These are phyloP conservation scores for Ogataea neopini DNA, from an alignment of 805 yeast genomes.

Conservation along the genomic window DNA sequence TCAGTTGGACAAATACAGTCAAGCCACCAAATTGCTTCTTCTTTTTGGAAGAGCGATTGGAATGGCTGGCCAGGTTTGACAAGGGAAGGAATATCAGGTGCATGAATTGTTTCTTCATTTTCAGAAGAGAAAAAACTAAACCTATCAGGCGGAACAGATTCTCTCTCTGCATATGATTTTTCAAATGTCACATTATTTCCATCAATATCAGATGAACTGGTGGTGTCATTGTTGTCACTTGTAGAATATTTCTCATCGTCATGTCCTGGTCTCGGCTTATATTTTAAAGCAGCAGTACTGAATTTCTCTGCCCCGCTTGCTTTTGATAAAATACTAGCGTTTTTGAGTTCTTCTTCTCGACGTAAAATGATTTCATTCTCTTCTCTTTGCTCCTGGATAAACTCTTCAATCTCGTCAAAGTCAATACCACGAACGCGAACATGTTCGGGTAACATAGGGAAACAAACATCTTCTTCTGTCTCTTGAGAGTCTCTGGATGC, in stretches of 20 bases:
- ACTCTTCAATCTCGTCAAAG: conserved; percentile 86
- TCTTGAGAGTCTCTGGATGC: conserved; percentile 81
- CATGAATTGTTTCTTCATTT: conserved; percentile 83
- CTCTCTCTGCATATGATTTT: conserved; percentile 15
- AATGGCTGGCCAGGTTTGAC: conserved; percentile 65
- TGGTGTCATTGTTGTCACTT: conserved; percentile 1
- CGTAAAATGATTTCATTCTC: conserved; percentile 42
- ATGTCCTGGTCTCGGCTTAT: conserved; percentile 48
- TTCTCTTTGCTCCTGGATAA: conserved; percentile 60
- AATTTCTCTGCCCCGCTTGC: conserved; percentile 41
- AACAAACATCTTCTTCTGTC: conserved; percentile 96
- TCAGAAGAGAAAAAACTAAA: conserved; percentile 83
- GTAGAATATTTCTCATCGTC: conserved; percentile 17
- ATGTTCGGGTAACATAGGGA: conserved; percentile 80
- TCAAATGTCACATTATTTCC: conserved; percentile 25
- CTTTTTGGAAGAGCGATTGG: conserved; percentile 66
- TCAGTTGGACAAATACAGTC: conserved; percentile 95
- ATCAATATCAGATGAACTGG: conserved; percentile 16
- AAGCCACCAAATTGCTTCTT: conserved; percentile 91
- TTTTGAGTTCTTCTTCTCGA: conserved; percentile 35
- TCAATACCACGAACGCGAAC: conserved; percentile 73
- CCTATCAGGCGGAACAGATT: conserved; percentile 60
- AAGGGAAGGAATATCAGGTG: conserved; percentile 81
- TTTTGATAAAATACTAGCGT: conserved; percentile 17
- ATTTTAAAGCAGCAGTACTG: conserved; percentile 57